These are phyloP conservation scores for Thraustochytrium sp. DNA, from an alignment of 352 stramenopile genomes.

Conservation along the genomic window DNA sequence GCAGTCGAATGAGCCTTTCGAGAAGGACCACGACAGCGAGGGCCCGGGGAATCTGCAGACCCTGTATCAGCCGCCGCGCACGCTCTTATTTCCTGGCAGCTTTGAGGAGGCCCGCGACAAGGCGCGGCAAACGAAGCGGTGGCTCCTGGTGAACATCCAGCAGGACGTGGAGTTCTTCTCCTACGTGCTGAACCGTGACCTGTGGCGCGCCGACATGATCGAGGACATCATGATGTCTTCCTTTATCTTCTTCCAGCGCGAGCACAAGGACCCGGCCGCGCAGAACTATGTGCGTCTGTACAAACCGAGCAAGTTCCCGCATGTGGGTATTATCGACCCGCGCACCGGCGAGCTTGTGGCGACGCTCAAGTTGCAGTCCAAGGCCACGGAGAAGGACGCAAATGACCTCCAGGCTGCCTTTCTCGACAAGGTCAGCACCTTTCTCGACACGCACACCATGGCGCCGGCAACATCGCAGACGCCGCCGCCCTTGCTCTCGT, in stretches of 20 bases:
- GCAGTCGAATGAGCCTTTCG: too few species aligned
- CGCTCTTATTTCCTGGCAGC: neutral
- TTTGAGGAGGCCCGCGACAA: conserved; percentile 49
- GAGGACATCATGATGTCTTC: conserved; percentile 66
- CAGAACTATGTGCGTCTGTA: conserved; percentile 63
- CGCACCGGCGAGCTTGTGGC: conserved; percentile 24
- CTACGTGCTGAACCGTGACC: conserved; percentile 58
- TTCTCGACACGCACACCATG: neutral
- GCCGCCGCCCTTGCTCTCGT: neutral
- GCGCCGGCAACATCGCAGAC: neutral
- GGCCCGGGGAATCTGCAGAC: conserved; percentile 51
- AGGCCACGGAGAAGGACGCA: neutral
- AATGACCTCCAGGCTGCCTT: neutral
- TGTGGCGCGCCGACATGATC: conserved; percentile 62
- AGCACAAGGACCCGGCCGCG: conserved; percentile 69
- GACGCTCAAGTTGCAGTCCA: conserved; percentile 2
- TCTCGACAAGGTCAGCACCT: conserved; percentile 11
- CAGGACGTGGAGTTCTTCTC: conserved; percentile 42
- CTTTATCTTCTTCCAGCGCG: conserved; percentile 63
- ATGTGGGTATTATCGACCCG: conserved; percentile 42
- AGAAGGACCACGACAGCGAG: neutral
- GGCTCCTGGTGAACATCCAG: conserved; percentile 43
- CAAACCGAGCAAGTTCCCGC: conserved; percentile 32
- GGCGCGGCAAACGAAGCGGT: conserved; percentile 57
- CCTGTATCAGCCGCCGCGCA: conserved; percentile 37